Percentiles rank a stretch among this genome's conserved stretches.
Evolutionary conservation across 1,284 basidiomycete species (phyloP).

Genomic region (Marasmius oreades): DNA sequence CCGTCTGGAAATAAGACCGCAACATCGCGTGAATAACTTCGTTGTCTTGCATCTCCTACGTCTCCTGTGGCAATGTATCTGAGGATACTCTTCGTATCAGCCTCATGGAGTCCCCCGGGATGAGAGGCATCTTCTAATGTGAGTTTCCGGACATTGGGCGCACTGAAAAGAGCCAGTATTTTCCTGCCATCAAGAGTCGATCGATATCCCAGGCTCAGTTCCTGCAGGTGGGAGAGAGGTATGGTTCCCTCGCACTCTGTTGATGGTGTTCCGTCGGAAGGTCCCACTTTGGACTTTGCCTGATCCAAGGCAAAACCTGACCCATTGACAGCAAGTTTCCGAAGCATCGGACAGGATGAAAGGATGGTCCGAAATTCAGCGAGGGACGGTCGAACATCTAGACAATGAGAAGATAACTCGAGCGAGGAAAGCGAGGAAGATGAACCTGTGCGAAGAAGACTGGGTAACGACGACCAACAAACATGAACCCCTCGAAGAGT

Average conservation of each 20-base stretch:
- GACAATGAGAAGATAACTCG: slow-evolving; percentile 42
- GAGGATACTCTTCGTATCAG: slow-evolving; percentile 34
- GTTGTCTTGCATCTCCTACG: not conserved
- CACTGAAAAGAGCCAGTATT: slow-evolving; percentile 34
- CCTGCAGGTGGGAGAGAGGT: slow-evolving; percentile 29
- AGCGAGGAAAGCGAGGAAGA: slow-evolving; percentile 30
- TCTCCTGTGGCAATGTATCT: slow-evolving; percentile 32
- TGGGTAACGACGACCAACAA: slow-evolving; percentile 38
- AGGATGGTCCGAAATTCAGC: slow-evolving; percentile 38
- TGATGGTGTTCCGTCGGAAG: slow-evolving; percentile 23
- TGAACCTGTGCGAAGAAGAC: slow-evolving; percentile 20
- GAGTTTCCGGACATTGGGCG: slow-evolving; percentile 29
- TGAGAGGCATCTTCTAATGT: slow-evolving; percentile 38
- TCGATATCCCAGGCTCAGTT: slow-evolving; percentile 37
- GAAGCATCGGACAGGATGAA: slow-evolving; percentile 31
- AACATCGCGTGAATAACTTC: no score
- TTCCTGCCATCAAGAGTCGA: slow-evolving; percentile 31
- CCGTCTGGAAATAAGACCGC: no score
- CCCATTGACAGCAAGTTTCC: slow-evolving; percentile 38
- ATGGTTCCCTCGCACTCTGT: slow-evolving; percentile 21
- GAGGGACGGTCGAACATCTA: slow-evolving; percentile 43
- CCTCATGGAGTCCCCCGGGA: slow-evolving; percentile 30
- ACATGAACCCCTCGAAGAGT: slow-evolving; percentile 48
- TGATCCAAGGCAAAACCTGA: slow-evolving; percentile 30
- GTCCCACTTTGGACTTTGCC: slow-evolving; percentile 13